These are phyloP conservation scores for Saccharomyces hybrid DNA, from an alignment of 1,139 yeast species.

Conservation along the genomic window DNA sequence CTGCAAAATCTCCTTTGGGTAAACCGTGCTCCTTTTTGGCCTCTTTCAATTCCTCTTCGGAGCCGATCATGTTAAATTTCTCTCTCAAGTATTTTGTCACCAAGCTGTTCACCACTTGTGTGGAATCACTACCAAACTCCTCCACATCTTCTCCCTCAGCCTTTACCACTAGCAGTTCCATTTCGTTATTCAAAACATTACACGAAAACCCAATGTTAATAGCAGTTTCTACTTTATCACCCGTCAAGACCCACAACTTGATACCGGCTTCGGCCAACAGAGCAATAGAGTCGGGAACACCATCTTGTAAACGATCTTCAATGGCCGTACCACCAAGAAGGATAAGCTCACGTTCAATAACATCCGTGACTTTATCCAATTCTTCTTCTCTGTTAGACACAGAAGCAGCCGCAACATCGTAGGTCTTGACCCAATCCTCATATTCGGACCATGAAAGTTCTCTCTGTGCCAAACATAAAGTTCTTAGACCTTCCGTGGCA, in stretches of 20 bases:
- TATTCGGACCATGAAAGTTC: constrained; percentile 59
- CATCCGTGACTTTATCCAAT: constrained; percentile 71
- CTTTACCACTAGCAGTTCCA: constrained; percentile 73
- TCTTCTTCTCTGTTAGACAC: constrained; percentile 68
- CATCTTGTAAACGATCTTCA: constrained; percentile 91
- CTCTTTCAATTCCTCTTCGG: constrained; percentile 44
- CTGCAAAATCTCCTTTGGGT: constrained; percentile 71
- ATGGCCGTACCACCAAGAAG: constrained; percentile 95
- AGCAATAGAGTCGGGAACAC: constrained; percentile 94
- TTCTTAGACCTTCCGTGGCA: constrained; percentile 94
- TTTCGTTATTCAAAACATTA: constrained; percentile 75
- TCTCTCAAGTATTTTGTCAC: constrained; percentile 55
- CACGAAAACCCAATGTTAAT: constrained; percentile 96
- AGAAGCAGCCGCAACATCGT: constrained; percentile 72
- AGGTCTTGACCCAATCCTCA: constrained; percentile 58
- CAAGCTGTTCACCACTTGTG: constrained; percentile 44
- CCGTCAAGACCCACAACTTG: constrained; percentile 94
- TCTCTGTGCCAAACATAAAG: constrained; percentile 83
- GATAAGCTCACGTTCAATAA: constrained; percentile 66
- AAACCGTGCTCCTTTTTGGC: constrained; percentile 71
- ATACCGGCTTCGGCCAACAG: constrained; percentile 87
- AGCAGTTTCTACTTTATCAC: constrained; percentile 97
- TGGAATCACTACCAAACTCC: constrained; percentile 29
- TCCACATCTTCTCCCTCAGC: constrained; percentile 40
- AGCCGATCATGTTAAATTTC: constrained; percentile 59